A percentile compares a stretch with the other conserved stretches of the same genome.
phyloP scores from a whole-genome alignment of 306 rosid species.

The Quercus cerris region DNA sequence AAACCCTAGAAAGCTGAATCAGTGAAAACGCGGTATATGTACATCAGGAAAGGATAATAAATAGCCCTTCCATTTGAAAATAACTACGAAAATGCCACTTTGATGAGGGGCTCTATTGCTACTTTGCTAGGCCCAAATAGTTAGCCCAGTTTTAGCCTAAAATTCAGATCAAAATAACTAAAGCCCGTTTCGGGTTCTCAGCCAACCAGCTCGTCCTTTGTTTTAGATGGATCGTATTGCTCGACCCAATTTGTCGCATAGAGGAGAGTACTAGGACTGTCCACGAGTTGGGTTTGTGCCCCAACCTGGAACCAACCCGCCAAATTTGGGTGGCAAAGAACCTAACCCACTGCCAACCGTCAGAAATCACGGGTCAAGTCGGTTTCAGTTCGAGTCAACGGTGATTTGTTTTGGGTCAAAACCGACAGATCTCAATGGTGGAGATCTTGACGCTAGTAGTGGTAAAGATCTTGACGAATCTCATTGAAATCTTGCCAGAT shows the following conservation, averaged over 20 bases:
- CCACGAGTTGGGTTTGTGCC: no score
- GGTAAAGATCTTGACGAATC: no score
- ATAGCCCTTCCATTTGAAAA: background rate
- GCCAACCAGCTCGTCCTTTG: background rate
- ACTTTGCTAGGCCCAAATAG: background rate
- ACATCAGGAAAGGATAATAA: slow-evolving; percentile 5
- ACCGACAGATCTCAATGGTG: fast-evolving
- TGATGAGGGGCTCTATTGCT: no score
- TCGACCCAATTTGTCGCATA: no score
- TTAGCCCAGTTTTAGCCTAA: background rate
- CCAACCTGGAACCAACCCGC: no score
- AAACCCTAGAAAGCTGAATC: slow-evolving; percentile 35
- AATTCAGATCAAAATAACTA: no score
- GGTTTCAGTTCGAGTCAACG: no score
- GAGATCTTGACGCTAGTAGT: no score
- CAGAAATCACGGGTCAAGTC: fast-evolving
- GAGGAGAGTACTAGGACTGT: no score
- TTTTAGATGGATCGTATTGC: background rate
- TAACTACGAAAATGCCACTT: slow-evolving; percentile 31
- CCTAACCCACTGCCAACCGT: no score
- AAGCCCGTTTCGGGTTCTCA: background rate
- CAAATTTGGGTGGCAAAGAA: no score
- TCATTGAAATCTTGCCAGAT: fast-evolving
- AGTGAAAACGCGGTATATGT: background rate
- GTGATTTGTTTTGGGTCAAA: no score